phyloP scores from a whole-genome alignment of 495 filamentous ascomycete genomes.

The Parathielavia hyrcaniae region DNA sequence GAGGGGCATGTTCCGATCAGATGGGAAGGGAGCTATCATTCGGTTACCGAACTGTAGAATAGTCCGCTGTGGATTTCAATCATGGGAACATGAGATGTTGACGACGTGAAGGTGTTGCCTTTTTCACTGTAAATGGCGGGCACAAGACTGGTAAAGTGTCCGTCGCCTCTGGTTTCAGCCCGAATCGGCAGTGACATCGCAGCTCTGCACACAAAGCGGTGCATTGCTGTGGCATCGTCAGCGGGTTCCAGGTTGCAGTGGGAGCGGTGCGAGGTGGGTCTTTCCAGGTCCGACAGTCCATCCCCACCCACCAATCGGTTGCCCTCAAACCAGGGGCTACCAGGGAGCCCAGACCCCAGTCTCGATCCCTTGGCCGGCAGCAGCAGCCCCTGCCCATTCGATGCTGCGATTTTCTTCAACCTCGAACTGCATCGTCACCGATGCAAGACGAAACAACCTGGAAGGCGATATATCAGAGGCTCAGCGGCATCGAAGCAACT shows the following conservation, averaged over 20 bases:
- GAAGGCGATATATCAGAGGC: neutral
- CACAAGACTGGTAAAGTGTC: neutral
- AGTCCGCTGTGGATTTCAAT: neutral
- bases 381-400: constrained; percentile 15
- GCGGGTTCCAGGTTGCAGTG: constrained; percentile 13
- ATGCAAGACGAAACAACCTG: neutral
- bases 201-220: neutral
- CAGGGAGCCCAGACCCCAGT: constrained; percentile 9
- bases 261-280: constrained; percentile 3
- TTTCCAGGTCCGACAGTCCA: neutral
- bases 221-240: constrained; percentile 5
- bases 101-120: neutral
- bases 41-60: neutral
- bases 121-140: neutral
- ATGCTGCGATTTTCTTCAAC: neutral
- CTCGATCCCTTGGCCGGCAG: constrained; percentile 10
- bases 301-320: constrained; percentile 17
- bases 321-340: constrained; percentile 2
- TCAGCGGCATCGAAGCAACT: neutral
- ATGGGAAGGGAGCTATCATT: neutral
- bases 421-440: constrained; percentile 5
- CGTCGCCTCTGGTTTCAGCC: constrained; percentile 2
- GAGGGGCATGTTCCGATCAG: neutral
- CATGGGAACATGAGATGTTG: neutral
- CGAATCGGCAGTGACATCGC: neutral